Conservation (phyloP, 495 filamentous ascomycete species). For the Jackrogersella minutella region DNA sequence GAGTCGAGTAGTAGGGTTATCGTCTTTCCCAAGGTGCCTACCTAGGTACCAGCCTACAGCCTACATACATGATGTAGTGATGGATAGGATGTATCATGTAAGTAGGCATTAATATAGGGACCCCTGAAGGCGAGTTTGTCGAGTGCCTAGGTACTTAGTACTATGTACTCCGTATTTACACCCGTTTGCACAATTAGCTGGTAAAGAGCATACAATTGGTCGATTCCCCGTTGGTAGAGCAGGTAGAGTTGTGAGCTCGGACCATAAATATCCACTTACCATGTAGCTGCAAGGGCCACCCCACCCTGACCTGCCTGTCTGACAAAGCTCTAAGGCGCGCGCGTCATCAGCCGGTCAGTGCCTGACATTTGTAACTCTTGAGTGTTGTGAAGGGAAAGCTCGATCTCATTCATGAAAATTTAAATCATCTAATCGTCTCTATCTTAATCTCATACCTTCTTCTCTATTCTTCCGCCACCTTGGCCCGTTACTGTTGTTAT, state of each 20-base stretch:
- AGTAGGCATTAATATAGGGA: too few relatives aligned
- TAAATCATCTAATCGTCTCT: too few relatives aligned
- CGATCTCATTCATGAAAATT: conserved; percentile 11
- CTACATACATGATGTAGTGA: neutral
- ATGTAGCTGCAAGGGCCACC: conserved; percentile 32
- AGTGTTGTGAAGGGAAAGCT: conserved; percentile 14
- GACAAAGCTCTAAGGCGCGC: conserved; percentile 40
- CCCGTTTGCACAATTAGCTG: too few relatives aligned
- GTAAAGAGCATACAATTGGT: neutral
- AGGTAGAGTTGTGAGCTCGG: conserved; percentile 25
- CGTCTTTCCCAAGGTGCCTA: too few relatives aligned
- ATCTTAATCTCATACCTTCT: conserved; percentile 16
- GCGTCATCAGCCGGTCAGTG: conserved; percentile 49
- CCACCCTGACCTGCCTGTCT: conserved; percentile 10
- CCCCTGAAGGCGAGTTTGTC: neutral
- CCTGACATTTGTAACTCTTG: conserved; percentile 35
- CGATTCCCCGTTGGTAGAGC: neutral
- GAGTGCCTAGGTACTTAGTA: neutral
- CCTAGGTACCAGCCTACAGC: neutral
- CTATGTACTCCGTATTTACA: too few relatives aligned
- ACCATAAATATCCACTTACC: conserved; percentile 12
- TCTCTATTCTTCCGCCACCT: conserved; percentile 14
- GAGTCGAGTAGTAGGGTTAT: too few relatives aligned
- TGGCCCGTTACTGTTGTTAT: neutral
- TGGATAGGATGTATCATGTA: too few relatives aligned